Percentiles rank a stretch among this genome's conserved stretches.
phyloP scores from a whole-genome alignment of 2,329 filamentous ascomycete species.

The Nigrospora oryzae region DNA sequence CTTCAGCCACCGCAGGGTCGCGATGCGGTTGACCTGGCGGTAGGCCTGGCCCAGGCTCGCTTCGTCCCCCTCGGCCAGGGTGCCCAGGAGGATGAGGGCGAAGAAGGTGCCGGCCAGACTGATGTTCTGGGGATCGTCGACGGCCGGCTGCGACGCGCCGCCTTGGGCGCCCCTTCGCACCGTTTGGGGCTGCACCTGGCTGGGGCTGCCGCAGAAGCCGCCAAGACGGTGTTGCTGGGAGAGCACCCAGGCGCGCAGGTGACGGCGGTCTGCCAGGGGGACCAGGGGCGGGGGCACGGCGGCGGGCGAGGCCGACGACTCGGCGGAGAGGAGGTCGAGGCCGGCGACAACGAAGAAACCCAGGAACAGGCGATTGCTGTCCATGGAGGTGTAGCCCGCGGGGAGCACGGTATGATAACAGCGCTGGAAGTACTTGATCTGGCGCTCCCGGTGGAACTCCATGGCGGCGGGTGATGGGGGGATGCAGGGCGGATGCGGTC shows the following conservation, averaged over 20 bases:
- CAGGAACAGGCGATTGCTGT: constrained; percentile 83
- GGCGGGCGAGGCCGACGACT: constrained; percentile 37
- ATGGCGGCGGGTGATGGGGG: not conserved
- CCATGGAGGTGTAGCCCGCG: constrained; percentile 74
- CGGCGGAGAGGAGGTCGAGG: constrained; percentile 66
- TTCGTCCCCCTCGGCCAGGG: constrained; percentile 31
- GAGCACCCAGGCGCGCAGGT: constrained; percentile 69
- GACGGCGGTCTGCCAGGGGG: constrained; percentile 30
- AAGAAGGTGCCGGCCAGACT: constrained; percentile 88
- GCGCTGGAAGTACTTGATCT: constrained; percentile 88
- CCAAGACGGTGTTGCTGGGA: constrained; percentile 76
- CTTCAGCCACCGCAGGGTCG: constrained; percentile 66
- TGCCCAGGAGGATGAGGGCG: constrained; percentile 64
- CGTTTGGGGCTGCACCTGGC: constrained; percentile 38
- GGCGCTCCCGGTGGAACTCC: constrained; percentile 51
- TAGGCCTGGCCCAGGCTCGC: constrained; percentile 38
- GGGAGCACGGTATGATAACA: constrained; percentile 79
- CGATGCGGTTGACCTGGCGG: constrained; percentile 54
- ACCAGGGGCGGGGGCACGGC: constrained; percentile 52
- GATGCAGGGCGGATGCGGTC: too few relatives aligned
- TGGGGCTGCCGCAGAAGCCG: constrained; percentile 83
- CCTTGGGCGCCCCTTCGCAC: constrained; percentile 17
- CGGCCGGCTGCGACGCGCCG: constrained; percentile 31
- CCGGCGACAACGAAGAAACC: constrained; percentile 85
- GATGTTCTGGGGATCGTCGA: constrained; percentile 38